Evolutionary conservation across 2,329 filamentous ascomycete genomes (phyloP), one percentile per base, ranked within the genome.

Genomic region (Aspergillus aculeatus): DNA sequence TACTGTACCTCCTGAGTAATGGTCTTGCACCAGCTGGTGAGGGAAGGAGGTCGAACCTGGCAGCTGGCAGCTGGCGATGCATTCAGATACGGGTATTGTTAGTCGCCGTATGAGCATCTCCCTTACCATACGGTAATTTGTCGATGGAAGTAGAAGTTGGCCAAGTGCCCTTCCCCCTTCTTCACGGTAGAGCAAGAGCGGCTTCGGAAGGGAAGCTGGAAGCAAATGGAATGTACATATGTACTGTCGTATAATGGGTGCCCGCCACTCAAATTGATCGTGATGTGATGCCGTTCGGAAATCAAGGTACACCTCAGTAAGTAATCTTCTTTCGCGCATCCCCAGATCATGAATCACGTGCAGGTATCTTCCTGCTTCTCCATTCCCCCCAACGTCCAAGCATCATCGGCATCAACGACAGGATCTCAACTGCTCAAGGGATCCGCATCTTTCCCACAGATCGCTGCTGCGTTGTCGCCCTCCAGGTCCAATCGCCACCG

Each of bases 381-480:
- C 2, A 2, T 21, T 2, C 21, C 52, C 44, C 50, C 54, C 44
- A 62, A 57, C 54, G 50, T 60, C 54, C 32, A 53, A 38, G 58
- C 58, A 50, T 54, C 32, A 56, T 56, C 56, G 51, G 32, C 23
- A 56, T 32, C 50, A 53, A 44, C 16, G 38, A 16, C 16, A 44
- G 55, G 62, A 64, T 62, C 58, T 61, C 38, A 10, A 31, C 32
- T 35, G 62, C 58, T 61, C 38, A 19, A 31, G 47, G 26, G 62
- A 60, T 64, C 60, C 60, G 60, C 62, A 57, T 29, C 54, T 23
- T 23, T n/a, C 53, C 50, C n/a, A 62, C 24, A 57, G 56, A 48
- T 56, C 50, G 38, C 56, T 62, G 63, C 60, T 64, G 60, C 52
- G 64, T 64, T 65, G 64, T 65, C 58, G 56, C 60, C 60, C 38